Evolutionary conservation across 1,284 basidiomycete species (phyloP), one percentile per base, ranked within the genome.

Genomic region (Neonothopanus nambi): DNA sequence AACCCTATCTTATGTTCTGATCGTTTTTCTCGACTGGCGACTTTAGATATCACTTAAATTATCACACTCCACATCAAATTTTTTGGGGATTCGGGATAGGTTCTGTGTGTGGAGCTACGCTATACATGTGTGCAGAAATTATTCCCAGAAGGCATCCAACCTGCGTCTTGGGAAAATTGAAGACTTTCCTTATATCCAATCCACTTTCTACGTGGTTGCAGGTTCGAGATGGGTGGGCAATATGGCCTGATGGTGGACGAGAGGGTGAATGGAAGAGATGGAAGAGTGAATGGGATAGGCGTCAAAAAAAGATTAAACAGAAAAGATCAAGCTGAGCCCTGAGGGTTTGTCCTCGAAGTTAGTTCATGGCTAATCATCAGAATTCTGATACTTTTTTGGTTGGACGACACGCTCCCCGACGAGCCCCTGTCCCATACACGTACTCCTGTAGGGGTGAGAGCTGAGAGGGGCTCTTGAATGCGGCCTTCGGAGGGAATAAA

Each of bases 161-260:
- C 1, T 85, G 86, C 0, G 36, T 74, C 2, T 68, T 85, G 7
- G 85, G 85, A 11, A 64, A 66, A 42, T 54, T 76, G 1, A 81
- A 87, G 43, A 61, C 68, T 15, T 73, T 71, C 35, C 51, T 87
- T 20, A 67, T 93, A 20, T 64, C 66, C 1, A 84, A 88, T 61
- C 80, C 84, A 1, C 45, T 91, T 21, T 77, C 77, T 3, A 72
- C 69, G 0, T 93, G 88, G 81, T 68, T 91, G 30, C 79, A 85
- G 35, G 70, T 94, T 30, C 76, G 89, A 45, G 91, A 94, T 64
- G 87, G 89, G 6, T 94, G 91, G 91, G 78, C 76, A 3, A 75
- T 92, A 1, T 94, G 89, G 84, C 59, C 66, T 38, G 91, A 85
- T 66, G 87, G 85, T 21, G 87, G 88, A 7, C 75, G 77, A 20